Percentiles rank a stretch among this genome's conserved stretches.
Evolutionary conservation across 78 protist genomes (phyloP).

Genomic region (Dictyostelium firmibasis): DNA sequence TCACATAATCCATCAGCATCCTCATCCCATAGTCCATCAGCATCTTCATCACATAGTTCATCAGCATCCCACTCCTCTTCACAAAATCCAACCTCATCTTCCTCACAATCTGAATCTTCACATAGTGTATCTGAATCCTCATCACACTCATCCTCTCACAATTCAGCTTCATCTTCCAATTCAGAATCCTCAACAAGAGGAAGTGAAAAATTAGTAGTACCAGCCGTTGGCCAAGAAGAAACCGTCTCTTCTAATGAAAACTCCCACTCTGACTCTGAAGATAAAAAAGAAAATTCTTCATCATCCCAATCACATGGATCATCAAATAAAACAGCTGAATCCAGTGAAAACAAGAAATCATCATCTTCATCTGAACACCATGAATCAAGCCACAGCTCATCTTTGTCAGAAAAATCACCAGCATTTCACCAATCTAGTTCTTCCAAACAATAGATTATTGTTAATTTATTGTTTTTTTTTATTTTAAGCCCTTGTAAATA

Average conservation of each 20-base stretch:
- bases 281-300: neutral
- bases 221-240: neutral
- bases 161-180: neutral
- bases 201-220: neutral
- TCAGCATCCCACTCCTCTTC: neutral
- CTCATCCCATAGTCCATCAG: neutral
- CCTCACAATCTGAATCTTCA: no score
- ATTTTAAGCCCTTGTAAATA: neutral
- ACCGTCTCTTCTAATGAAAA: neutral
- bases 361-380: neutral
- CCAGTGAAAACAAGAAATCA: neutral
- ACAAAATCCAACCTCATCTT: neutral
- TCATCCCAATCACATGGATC: neutral
- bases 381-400: neutral
- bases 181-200: neutral
- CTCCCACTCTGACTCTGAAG: neutral
- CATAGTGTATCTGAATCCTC: no score
- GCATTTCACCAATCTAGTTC: neutral
- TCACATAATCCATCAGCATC: neutral
- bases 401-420: neutral
- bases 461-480: neutral
- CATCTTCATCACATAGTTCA: neutral
- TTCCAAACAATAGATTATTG: neutral
- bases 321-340: neutral
- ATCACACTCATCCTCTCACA: neutral